phyloP scores from a whole-genome alignment of 129 eudicot genomes.

The Kitagawia praeruptora region DNA sequence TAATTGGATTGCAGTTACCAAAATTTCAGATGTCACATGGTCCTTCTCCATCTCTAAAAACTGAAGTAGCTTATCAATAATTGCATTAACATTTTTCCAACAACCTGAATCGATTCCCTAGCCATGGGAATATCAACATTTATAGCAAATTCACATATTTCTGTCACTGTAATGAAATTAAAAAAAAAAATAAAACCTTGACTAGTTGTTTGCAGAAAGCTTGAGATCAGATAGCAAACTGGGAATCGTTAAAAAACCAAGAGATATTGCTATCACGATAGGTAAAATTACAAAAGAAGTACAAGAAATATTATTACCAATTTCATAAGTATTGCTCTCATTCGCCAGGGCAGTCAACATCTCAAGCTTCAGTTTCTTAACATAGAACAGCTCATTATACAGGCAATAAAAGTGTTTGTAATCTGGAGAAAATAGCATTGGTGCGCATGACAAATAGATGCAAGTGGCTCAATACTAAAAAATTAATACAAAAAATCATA shows the following conservation, averaged over 20 bases:
- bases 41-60: conserved; percentile 99
- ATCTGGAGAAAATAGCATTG: conserved; percentile 86
- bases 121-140: conserved; percentile 98
- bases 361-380: conserved; percentile 92
- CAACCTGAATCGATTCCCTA: conserved; percentile 95
- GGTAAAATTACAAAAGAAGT: background rate
- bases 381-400: conserved; percentile 92
- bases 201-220: conserved; percentile 15
- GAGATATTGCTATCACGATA: background rate
- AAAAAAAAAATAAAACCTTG: too few species aligned
- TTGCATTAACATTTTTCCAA: conserved; percentile 97
- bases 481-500: too few species aligned
- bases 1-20: conserved; percentile 32
- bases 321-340: conserved; percentile 92
- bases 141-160: conserved; percentile 93
- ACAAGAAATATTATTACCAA: conserved; percentile 35
- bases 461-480: conserved; percentile 83
- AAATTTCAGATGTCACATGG: conserved; percentile 93
- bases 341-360: conserved; percentile 96
- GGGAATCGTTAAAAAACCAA: background rate
- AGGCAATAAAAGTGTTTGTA: conserved; percentile 97
- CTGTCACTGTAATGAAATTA: conserved; percentile 63
- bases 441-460: conserved; percentile 97
- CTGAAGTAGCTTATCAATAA: conserved; percentile 95
- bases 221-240: background rate